Evolutionary conservation across 495 filamentous ascomycete species (phyloP).

Genomic region (Hypoxylon perforatum): DNA sequence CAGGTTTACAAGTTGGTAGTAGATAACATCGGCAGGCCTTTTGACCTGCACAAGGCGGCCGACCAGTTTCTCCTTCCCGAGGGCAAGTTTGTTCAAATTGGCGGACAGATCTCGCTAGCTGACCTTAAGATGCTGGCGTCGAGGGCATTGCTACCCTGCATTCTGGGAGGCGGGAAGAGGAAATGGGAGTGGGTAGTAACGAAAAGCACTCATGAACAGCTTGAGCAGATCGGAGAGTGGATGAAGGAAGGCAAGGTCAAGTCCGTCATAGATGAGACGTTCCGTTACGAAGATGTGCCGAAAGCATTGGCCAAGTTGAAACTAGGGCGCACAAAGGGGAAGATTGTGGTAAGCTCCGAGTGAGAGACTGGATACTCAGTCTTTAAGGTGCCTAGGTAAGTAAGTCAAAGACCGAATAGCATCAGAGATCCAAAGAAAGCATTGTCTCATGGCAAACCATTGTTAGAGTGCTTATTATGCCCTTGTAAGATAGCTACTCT

Average conservation of each 20-base stretch:
- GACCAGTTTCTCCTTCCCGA: slow-evolving; percentile 65
- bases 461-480: neutral
- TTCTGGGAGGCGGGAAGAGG: slow-evolving; percentile 74
- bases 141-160: slow-evolving; percentile 59
- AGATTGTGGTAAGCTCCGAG: slow-evolving; percentile 69
- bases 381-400: no score
- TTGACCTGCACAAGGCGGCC: slow-evolving; percentile 64
- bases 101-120: slow-evolving; percentile 39
- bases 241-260: slow-evolving; percentile 70
- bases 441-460: neutral
- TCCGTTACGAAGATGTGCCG: slow-evolving; percentile 69
- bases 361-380: neutral
- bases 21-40: slow-evolving; percentile 68
- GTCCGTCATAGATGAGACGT: slow-evolving; percentile 69
- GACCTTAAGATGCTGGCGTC: slow-evolving; percentile 37
- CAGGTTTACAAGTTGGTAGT: slow-evolving; percentile 66
- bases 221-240: slow-evolving; percentile 67
- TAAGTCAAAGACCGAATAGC: no score
- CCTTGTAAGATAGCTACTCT: neutral
- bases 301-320: slow-evolving; percentile 74
- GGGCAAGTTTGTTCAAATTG: slow-evolving; percentile 70
- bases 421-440: no score
- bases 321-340: slow-evolving; percentile 71
- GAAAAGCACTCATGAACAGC: slow-evolving; percentile 56
- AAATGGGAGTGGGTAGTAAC: slow-evolving; percentile 58